Evolutionary conservation across 306 rosid species (phyloP), one percentile per base, ranked within the genome.

Genomic region (Vachellia pachyceras): DNA sequence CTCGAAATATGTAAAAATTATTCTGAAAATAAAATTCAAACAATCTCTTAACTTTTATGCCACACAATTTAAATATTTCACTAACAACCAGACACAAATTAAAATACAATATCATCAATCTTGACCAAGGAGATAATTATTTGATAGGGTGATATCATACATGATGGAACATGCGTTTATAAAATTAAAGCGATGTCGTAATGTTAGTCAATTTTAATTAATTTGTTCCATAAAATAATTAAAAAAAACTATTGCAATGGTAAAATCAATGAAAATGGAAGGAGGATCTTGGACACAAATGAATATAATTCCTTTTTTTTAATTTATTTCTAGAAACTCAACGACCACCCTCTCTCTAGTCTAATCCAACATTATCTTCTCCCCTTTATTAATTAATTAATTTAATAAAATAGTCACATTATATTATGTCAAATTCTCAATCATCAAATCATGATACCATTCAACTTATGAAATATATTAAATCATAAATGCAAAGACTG

Each of bases 311-410:
- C 41, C 50, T 22, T n/a, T 3, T 54, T 57, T 57, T n/a, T n/a
- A n/a, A 20, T 57, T 57, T 20, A 20, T 55, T 8, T 40, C 60
- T 15, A 50, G 58, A 67, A 68, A 42, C 40, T 49, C 17, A 40
- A 33, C 80, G 13, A 47, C 63, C 4, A 5, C 86, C 69, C 57
- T 37, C 46, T 60, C 83, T 86, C 87, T 81, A 46, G 85, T 86
- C 94, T 85, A 79, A 77, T 85, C 92, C 68, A 15, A 69, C 91
- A 87, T 92, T 88, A 87, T 88, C 92, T 90, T 86, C 88, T 74
- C 1, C 88, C 74, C 85, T 85, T 82, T 82, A 13, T 64, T 29
- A 5, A 61, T 25, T 33, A 33, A 64, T 13, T 33, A 10, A 75
- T 83, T 78, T 47, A 10, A 22, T 58, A 58, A 22, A 58, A 58